These are phyloP conservation scores for Hemerocallis citrina DNA, from an alignment of 106 monocot genomes.

Conservation along the genomic window DNA sequence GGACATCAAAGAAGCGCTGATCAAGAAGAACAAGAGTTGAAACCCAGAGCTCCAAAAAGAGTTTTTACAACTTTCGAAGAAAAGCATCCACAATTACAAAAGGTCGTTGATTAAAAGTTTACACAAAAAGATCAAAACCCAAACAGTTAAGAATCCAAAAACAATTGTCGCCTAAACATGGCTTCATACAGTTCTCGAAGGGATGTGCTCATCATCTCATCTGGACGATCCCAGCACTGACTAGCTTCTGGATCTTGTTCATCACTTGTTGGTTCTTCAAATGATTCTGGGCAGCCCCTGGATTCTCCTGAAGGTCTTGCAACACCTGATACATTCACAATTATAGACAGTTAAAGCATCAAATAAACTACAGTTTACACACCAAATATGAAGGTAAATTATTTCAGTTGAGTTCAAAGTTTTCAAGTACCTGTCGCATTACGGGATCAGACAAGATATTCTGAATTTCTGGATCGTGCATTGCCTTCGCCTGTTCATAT, in stretches of 20 bases:
- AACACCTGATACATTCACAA: constrained; percentile 31
- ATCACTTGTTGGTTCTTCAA: constrained; percentile 81
- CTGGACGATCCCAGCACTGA: constrained; percentile 83
- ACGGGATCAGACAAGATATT: constrained; percentile 74
- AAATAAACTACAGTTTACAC: no score
- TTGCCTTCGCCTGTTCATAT: constrained; percentile 51
- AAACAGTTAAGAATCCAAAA: no score
- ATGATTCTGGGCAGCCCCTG: constrained; percentile 59
- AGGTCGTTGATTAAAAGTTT: no score
- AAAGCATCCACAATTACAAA: no score
- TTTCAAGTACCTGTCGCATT: constrained; percentile 85
- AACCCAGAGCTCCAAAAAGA: no score
- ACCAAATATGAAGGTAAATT: no score
- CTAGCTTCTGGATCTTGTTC: constrained; percentile 87
- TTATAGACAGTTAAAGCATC: no score
- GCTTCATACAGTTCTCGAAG: not conserved
- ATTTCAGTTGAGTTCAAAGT: not conserved
- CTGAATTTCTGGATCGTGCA: constrained; percentile 96
- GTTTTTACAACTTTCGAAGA: no score
- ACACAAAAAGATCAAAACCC: no score
- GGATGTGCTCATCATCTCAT: constrained; percentile 36
- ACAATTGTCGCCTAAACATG: not conserved
- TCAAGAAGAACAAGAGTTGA: no score
- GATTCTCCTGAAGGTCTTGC: constrained; percentile 81
- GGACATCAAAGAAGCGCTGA: no score